These are phyloP conservation scores for Apophysomyces trapeziformis DNA, from an alignment of 371 early-diverging fungal genomes.

Conservation along the genomic window DNA sequence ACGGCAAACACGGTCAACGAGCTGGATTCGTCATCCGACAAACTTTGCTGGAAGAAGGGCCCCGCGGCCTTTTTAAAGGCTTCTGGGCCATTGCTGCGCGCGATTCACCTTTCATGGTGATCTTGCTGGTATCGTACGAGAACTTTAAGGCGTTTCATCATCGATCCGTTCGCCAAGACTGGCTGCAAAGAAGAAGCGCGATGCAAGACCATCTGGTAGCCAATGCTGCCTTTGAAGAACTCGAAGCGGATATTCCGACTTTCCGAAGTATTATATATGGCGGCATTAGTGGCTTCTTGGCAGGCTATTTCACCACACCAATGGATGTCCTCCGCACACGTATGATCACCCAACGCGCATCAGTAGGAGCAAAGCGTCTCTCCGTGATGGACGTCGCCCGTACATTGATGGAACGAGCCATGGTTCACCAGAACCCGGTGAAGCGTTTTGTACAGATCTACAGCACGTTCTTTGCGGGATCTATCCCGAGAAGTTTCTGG, in stretches of 20 bases:
- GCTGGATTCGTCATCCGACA: slow-evolving; percentile 59
- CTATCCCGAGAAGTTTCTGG: slow-evolving; percentile 70
- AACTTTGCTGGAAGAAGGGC: slow-evolving; percentile 69
- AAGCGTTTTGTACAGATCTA: slow-evolving; percentile 30
- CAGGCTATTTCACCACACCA: slow-evolving; percentile 83
- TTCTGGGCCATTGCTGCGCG: slow-evolving; percentile 78
- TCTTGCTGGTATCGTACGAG: slow-evolving; percentile 81
- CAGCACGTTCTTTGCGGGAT: slow-evolving; percentile 67
- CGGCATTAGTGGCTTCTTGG: slow-evolving; percentile 79
- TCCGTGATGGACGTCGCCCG: slow-evolving; percentile 35
- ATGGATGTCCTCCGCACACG: slow-evolving; percentile 83
- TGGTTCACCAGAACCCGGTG: slow-evolving; percentile 17
- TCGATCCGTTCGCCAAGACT: slow-evolving; percentile 43
- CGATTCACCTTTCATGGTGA: slow-evolving; percentile 86
- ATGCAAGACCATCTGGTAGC: slow-evolving; percentile 50
- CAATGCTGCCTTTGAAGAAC: slow-evolving; percentile 53
- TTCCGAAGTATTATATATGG: slow-evolving; percentile 73
- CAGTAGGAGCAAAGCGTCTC: slow-evolving; percentile 12
- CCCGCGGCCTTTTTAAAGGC: slow-evolving; percentile 75
- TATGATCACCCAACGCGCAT: slow-evolving; percentile 68
- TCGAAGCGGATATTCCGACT: slow-evolving; percentile 70
- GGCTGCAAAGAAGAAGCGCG: slow-evolving; percentile 36
- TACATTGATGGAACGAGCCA: slow-evolving; percentile 25
- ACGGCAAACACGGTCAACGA: slow-evolving; percentile 36
- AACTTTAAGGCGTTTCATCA: slow-evolving; percentile 78